phyloP scores from a whole-genome alignment of 2,329 filamentous ascomycete genomes.

The Aspergillus thermomutatus region DNA sequence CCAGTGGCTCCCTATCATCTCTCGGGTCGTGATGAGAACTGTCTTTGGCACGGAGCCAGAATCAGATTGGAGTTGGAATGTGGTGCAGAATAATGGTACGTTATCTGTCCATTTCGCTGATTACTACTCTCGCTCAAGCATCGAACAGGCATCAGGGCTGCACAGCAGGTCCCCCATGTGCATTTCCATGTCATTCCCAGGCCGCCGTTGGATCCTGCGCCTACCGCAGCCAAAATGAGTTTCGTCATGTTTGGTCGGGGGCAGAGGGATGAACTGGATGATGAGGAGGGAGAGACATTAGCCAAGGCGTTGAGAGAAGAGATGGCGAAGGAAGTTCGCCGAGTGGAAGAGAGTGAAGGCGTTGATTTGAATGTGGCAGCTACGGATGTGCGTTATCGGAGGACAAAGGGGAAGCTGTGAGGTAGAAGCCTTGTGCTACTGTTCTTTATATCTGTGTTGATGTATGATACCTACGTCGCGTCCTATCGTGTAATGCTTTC shows the following conservation, averaged over 20 bases:
- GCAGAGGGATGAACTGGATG: conserved; percentile 45
- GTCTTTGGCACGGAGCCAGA: conserved; percentile 46
- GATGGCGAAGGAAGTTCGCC: conserved; percentile 35
- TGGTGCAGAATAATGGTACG: conserved; percentile 87
- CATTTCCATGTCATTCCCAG: conserved; percentile 94
- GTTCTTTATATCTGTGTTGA: neutral
- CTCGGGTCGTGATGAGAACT: conserved; percentile 70
- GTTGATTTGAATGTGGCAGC: conserved; percentile 30
- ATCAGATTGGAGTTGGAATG: conserved; percentile 74
- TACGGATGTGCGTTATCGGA: conserved; percentile 2
- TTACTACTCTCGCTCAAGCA: neutral
- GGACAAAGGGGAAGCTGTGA: conserved; percentile 21
- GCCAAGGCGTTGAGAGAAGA: conserved; percentile 36
- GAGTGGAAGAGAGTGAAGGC: conserved; percentile 35
- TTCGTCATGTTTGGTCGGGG: conserved; percentile 49
- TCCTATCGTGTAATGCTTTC: neutral
- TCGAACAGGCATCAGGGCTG: conserved; percentile 66
- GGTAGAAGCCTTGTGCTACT: neutral
- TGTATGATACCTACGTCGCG: neutral
- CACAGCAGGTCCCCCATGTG: conserved; percentile 88
- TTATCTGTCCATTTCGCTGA: conserved; percentile 1
- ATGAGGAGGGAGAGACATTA: conserved; percentile 42
- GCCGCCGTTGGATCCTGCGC: conserved; percentile 46
- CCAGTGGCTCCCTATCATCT: conserved; percentile 47
- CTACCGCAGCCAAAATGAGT: conserved; percentile 21